These are phyloP conservation scores for Podila clonocystis DNA, from an alignment of 192 early-diverging fungal species.

Conservation along the genomic window DNA sequence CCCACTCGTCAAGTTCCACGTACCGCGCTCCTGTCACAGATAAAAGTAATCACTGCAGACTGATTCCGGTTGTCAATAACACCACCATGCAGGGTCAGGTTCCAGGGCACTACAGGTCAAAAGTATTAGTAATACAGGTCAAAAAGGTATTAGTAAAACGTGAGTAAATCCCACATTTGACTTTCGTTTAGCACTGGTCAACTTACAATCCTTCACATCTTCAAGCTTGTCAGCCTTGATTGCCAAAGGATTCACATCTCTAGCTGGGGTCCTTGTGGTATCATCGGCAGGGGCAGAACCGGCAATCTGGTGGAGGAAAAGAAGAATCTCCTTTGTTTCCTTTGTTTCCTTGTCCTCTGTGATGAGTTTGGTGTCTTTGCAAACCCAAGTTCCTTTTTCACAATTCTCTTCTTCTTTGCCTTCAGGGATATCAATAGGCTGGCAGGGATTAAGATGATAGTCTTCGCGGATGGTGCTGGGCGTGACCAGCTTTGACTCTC, in stretches of 20 bases:
- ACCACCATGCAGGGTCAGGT: constrained; percentile 43
- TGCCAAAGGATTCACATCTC: constrained; percentile 25
- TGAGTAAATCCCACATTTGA: background rate
- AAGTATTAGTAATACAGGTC: no score
- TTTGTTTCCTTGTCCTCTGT: constrained; percentile 10
- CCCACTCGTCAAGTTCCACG: background rate
- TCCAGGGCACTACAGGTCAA: constrained; percentile 36
- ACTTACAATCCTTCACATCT: constrained; percentile 34
- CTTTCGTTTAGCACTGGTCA: background rate
- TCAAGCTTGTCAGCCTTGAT: constrained; percentile 16
- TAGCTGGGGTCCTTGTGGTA: constrained; percentile 8
- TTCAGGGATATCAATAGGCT: constrained; percentile 34
- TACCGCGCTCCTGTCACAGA: constrained; percentile 38
- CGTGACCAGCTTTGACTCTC: constrained; percentile 6
- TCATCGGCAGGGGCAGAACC: constrained; percentile 31
- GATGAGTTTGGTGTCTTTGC: constrained; percentile 32
- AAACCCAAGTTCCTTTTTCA: constrained; percentile 31
- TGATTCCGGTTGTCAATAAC: constrained; percentile 20
- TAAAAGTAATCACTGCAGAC: constrained; percentile 43
- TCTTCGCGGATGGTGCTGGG: constrained; percentile 28
- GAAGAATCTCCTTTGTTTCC: constrained; percentile 11
- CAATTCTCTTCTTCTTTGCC: constrained; percentile 20
- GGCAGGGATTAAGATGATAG: constrained; percentile 45
- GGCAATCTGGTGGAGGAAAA: constrained; percentile 22
- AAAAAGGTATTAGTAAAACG: background rate